Percentiles rank a stretch among this genome's conserved stretches.
phyloP scores from a whole-genome alignment of 345 rosid species.

The Pugionium dolabratum region DNA sequence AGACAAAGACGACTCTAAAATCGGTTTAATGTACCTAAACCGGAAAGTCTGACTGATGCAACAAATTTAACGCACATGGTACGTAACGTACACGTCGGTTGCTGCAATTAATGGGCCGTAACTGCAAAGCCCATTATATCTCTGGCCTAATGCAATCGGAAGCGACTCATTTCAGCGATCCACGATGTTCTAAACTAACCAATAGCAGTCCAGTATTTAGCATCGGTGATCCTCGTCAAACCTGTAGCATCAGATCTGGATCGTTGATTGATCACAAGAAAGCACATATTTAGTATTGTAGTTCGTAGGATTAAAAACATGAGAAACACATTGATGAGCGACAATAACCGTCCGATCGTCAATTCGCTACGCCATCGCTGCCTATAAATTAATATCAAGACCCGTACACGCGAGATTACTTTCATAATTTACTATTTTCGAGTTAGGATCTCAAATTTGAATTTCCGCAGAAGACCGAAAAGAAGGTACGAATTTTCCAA shows the following conservation, averaged over 20 bases:
- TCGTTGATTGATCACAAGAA: constrained; percentile 20
- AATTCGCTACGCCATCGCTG: constrained; percentile 11
- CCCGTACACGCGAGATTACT: constrained; percentile 5
- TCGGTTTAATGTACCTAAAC: constrained; percentile 14
- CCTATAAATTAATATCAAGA: constrained; percentile 32
- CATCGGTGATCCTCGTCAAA: constrained; percentile 26
- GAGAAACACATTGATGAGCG: constrained; percentile 37
- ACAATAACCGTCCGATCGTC: constrained; percentile 33
- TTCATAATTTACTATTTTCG: background rate
- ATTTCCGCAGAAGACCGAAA: constrained; percentile 10
- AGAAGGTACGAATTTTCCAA: constrained; percentile 18
- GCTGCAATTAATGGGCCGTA: constrained; percentile 28
- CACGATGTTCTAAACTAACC: constrained; percentile 4
- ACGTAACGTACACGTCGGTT: background rate
- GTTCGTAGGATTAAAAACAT: constrained; percentile 29
- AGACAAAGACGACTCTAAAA: constrained; percentile 7
- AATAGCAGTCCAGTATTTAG: constrained; percentile 3
- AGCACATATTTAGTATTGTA: constrained; percentile 30
- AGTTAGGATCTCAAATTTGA: constrained; percentile 22
- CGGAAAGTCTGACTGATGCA: constrained; percentile 24
- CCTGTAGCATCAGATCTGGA: background rate
- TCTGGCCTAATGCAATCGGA: background rate
- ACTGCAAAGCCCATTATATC: constrained; percentile 5
- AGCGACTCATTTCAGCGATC: constrained; percentile 12
- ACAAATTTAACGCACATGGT: background rate